Evolutionary conservation across 2,329 filamentous ascomycete species (phyloP).

Genomic region (Endothia cerciana): DNA sequence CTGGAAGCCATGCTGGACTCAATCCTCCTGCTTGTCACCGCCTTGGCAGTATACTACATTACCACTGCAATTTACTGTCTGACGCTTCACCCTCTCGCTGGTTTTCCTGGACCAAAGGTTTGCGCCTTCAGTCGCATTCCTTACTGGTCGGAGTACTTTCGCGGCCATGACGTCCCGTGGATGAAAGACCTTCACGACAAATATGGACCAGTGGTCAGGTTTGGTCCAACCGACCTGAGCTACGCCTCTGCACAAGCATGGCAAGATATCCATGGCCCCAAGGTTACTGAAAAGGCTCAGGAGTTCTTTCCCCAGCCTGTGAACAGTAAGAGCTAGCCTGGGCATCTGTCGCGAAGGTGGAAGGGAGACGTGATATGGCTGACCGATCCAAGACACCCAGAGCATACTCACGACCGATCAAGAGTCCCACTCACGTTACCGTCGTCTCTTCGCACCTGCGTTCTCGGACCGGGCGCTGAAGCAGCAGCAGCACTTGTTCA

Average conservation of each 20-base stretch:
- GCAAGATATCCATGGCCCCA: constrained; percentile 32
- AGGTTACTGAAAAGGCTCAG: constrained; percentile 26
- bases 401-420: constrained; percentile 31
- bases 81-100: constrained; percentile 34
- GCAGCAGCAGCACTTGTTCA: constrained; percentile 36
- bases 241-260: constrained; percentile 28
- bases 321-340: constrained; percentile 27
- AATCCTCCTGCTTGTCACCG: neutral
- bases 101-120: constrained; percentile 31
- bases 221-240: constrained; percentile 19
- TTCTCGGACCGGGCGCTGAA: constrained; percentile 33
- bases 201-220: constrained; percentile 21
- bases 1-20: neutral
- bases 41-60: constrained; percentile 5
- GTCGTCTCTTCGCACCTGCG: constrained; percentile 32
- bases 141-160: constrained; percentile 32
- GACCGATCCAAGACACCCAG: constrained; percentile 20
- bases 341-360: neutral
- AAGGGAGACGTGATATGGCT: neutral
- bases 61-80: constrained; percentile 23
- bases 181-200: constrained; percentile 31
- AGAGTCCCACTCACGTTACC: constrained; percentile 31
- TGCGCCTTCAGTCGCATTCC: constrained; percentile 33
- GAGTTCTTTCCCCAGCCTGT: constrained; percentile 31
- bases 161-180: constrained; percentile 32